Evolutionary conservation across 371 early-diverging fungal species (phyloP).

Genomic region (Mucor piriformis): DNA sequence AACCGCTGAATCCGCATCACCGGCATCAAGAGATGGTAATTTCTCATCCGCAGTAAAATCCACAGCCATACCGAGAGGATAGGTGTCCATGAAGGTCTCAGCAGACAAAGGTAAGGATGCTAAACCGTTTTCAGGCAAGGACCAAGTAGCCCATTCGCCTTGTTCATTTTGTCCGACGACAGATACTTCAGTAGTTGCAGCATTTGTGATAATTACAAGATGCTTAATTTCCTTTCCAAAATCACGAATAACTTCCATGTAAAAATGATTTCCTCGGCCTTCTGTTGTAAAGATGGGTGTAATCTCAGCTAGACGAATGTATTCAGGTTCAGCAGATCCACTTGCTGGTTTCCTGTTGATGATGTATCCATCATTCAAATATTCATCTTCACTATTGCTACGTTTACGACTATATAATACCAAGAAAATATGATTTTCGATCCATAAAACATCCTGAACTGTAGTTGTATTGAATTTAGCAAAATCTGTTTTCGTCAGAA

Average conservation of each 20-base stretch:
- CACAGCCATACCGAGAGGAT: constrained; percentile 47
- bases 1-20: constrained; percentile 31
- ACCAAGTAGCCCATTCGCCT: constrained; percentile 49
- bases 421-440: constrained; percentile 44
- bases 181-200: constrained; percentile 41
- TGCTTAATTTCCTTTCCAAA: constrained; percentile 39
- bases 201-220: constrained; percentile 39
- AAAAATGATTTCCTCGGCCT: constrained; percentile 39
- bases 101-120: constrained; percentile 42
- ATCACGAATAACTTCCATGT: constrained; percentile 44
- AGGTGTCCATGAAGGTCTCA: constrained; percentile 39
- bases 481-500: not conserved
- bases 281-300: constrained; percentile 40
- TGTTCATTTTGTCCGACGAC: constrained; percentile 44
- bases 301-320: constrained; percentile 42
- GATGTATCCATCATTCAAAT: constrained; percentile 36
- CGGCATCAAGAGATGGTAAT: constrained; percentile 42
- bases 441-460: constrained; percentile 52
- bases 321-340: constrained; percentile 14
- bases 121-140: constrained; percentile 33
- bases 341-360: constrained; percentile 34
- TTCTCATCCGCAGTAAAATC: constrained; percentile 43
- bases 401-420: constrained; percentile 33
- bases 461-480: not conserved
- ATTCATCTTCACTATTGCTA: constrained; percentile 22